Evolutionary conservation across 2,329 filamentous ascomycete species (phyloP).

Genomic region (Apiospora aurea): DNA sequence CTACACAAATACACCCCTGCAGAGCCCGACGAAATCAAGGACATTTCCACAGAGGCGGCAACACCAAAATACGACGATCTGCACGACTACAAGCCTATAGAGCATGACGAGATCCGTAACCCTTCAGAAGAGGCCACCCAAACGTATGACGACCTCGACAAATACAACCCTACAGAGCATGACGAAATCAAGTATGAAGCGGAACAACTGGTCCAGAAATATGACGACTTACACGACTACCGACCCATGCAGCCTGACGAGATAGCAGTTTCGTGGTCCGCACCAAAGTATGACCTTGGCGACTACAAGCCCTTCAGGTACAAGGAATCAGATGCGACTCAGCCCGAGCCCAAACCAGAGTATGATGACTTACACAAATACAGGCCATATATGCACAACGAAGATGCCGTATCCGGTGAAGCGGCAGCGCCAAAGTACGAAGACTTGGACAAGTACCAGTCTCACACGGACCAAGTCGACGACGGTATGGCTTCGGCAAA

Average conservation of each 20-base stretch:
- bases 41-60: slow-evolving; percentile 34
- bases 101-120: slow-evolving; percentile 14
- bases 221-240: slow-evolving; percentile 19
- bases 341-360: slow-evolving; percentile 32
- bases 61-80: slow-evolving; percentile 29
- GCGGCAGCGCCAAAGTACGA: slow-evolving; percentile 43
- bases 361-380: slow-evolving; percentile 49
- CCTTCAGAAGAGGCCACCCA: neutral
- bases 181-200: slow-evolving; percentile 24
- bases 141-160: slow-evolving; percentile 24
- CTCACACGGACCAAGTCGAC: slow-evolving; percentile 41
- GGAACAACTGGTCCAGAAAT: slow-evolving; percentile 33
- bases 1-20: slow-evolving; percentile 34
- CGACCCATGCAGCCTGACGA: slow-evolving; percentile 15
- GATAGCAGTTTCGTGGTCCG: neutral
- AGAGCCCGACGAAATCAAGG: slow-evolving; percentile 35
- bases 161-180: slow-evolving; percentile 25
- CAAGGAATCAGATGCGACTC: slow-evolving; percentile 35
- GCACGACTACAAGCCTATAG: slow-evolving; percentile 22
- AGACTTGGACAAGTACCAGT: slow-evolving; percentile 47
- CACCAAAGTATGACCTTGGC: slow-evolving; percentile 45
- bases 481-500: slow-evolving; percentile 35
- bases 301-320: slow-evolving; percentile 42
- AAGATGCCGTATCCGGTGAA: slow-evolving; percentile 38
- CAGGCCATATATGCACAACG: slow-evolving; percentile 46